phyloP scores from a whole-genome alignment of 495 filamentous ascomycete species.

The Daldinia concentrica region DNA sequence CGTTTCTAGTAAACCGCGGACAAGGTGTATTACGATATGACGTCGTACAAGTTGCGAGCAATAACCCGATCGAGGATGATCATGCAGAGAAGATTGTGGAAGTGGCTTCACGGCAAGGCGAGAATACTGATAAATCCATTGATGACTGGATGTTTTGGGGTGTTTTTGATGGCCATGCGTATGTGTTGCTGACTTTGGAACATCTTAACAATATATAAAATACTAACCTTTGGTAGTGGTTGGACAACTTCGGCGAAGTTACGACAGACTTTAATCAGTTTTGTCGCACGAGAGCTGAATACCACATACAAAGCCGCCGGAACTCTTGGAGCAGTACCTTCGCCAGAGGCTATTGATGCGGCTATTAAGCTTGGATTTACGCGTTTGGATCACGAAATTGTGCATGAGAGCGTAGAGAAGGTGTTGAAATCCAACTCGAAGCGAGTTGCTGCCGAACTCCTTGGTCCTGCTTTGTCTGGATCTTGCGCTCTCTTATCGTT shows the following conservation, averaged over 20 bases:
- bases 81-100: conserved; percentile 98
- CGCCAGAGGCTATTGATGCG: conserved; percentile 79
- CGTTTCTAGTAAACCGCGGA: conserved; percentile 88
- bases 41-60: conserved; percentile 92
- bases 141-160: conserved; percentile 99
- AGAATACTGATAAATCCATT: conserved; percentile 59
- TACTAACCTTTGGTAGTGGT: conserved; percentile 61
- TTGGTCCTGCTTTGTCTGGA: conserved; percentile 92
- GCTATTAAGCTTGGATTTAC: conserved; percentile 95
- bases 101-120: conserved; percentile 60
- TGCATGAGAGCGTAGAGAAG: conserved; percentile 86
- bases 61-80: conserved; percentile 98
- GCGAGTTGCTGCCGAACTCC: conserved; percentile 82
- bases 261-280: conserved; percentile 87
- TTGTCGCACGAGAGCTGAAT: conserved; percentile 94
- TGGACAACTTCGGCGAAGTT: conserved; percentile 99
- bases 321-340: conserved; percentile 61
- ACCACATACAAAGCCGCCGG: conserved; percentile 84
- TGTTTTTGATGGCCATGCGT: conserved; percentile 97
- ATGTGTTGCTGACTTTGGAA: conserved; percentile 44
- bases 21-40: conserved; percentile 95
- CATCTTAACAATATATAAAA: background rate
- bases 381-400: conserved; percentile 89
- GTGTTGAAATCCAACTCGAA: conserved; percentile 89
- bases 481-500: conserved; percentile 97